These are phyloP conservation scores for Fusarium annulatum DNA, from an alignment of 2,329 filamentous ascomycete genomes.

Conservation along the genomic window DNA sequence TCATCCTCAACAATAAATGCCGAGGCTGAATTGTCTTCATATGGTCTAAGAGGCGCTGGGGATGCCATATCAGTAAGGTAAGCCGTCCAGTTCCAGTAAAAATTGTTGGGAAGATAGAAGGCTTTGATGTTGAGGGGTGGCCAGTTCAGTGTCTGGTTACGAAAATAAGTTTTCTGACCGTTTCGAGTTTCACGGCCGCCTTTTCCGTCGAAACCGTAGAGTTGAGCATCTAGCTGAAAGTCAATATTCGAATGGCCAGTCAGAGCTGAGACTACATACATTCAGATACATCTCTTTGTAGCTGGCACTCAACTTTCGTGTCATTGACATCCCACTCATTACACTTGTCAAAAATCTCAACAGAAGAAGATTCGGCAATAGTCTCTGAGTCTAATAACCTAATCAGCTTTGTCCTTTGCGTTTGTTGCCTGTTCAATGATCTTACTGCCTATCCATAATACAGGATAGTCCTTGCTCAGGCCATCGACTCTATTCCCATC, in stretches of 20 bases:
- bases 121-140: constrained; percentile 8
- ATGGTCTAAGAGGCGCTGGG: rapidly evolving
- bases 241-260: background rate
- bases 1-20: no score
- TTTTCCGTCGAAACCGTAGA: background rate
- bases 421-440: rapidly evolving
- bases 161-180: background rate
- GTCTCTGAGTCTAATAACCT: no score
- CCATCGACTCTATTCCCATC: background rate
- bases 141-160: background rate
- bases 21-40: no score
- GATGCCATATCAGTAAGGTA: no score
- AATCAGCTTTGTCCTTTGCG: no score
- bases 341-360: rapidly evolving
- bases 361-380: no score
- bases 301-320: background rate
- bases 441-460: background rate
- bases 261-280: background rate
- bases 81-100: background rate
- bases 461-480: rapidly evolving
- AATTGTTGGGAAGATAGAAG: background rate
- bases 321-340: no score
- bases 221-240: background rate
- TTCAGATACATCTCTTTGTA: background rate
- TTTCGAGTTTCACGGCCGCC: rapidly evolving